Evolutionary conservation across 1,284 basidiomycete species (phyloP).

Genomic region (Ganoderma meredithae): DNA sequence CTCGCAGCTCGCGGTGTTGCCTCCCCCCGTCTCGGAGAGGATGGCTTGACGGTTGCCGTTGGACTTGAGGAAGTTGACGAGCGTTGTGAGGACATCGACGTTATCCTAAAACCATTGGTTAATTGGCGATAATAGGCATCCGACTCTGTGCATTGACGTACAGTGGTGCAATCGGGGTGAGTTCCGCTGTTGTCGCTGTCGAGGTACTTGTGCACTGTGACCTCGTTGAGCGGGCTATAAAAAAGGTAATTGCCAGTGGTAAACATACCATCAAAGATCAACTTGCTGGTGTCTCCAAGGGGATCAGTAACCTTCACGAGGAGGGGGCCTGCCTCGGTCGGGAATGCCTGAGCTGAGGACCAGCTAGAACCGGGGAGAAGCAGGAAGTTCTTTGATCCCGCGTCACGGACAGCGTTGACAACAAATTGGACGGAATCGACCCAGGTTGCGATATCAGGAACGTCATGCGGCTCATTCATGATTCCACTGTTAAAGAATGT

Average conservation of each 20-base stretch:
- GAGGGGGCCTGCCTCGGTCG: conserved; percentile 58
- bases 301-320: conserved; percentile 63
- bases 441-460: conserved; percentile 52
- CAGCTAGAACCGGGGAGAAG: conserved; percentile 54
- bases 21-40: conserved; percentile 65
- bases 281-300: conserved; percentile 53
- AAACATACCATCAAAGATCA: conserved; percentile 60
- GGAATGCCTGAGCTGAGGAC: conserved; percentile 54
- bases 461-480: conserved; percentile 64
- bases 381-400: conserved; percentile 56
- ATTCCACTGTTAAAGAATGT: conserved; percentile 42
- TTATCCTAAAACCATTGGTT: conserved; percentile 46
- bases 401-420: conserved; percentile 57
- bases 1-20: conserved; percentile 58
- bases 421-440: conserved; percentile 54
- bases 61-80: conserved; percentile 54
- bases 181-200: conserved; percentile 67
- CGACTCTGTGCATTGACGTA: conserved; percentile 17
- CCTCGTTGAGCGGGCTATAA: conserved; percentile 25
- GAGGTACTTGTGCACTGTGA: conserved; percentile 65
- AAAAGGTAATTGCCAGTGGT: neutral
- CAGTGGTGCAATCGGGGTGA: conserved; percentile 54
- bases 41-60: conserved; percentile 64
- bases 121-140: neutral
- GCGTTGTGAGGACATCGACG: conserved; percentile 51